Conservation (phyloP, 345 rosid genomes). For the Reutealis trisperma region DNA sequence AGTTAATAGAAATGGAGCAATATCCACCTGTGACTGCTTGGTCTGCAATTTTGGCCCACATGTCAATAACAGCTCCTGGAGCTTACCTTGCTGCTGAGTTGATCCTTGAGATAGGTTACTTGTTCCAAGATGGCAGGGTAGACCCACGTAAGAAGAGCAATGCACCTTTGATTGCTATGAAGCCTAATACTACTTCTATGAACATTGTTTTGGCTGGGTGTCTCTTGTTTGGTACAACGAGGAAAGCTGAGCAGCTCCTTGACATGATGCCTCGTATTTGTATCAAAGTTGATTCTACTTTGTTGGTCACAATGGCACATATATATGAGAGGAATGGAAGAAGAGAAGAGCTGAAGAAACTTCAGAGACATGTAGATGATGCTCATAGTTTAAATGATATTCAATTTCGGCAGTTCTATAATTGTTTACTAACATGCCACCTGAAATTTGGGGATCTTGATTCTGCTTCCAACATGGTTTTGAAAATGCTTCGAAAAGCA, state of each 20-base stretch:
- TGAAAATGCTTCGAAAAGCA: slow-evolving; percentile 80
- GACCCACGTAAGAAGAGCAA: slow-evolving; percentile 88
- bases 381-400: slow-evolving; percentile 56
- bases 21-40: slow-evolving; percentile 80
- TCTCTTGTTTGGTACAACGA: slow-evolving; percentile 71
- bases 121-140: slow-evolving; percentile 72
- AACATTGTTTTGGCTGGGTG: slow-evolving; percentile 83
- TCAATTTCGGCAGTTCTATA: slow-evolving; percentile 77
- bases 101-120: slow-evolving; percentile 78
- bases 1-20: slow-evolving; percentile 62
- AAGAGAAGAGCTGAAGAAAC: slow-evolving; percentile 77
- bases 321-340: slow-evolving; percentile 88
- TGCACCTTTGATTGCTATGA: slow-evolving; percentile 78
- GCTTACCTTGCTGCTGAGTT: slow-evolving; percentile 85
- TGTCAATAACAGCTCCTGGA: slow-evolving; percentile 70
- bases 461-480: slow-evolving; percentile 79
- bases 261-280: slow-evolving; percentile 71
- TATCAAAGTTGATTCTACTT: slow-evolving; percentile 59
- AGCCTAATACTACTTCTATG: slow-evolving; percentile 69
- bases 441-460: slow-evolving; percentile 83
- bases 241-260: slow-evolving; percentile 90
- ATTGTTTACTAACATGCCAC: slow-evolving; percentile 76
- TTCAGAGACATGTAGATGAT: slow-evolving; percentile 84
- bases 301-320: slow-evolving; percentile 73
- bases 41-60: slow-evolving; percentile 70